Percentiles rank a stretch among this genome's conserved stretches.
phyloP scores from a whole-genome alignment of 2,329 filamentous ascomycete species.

The Neopestalotiopsis sp. region DNA sequence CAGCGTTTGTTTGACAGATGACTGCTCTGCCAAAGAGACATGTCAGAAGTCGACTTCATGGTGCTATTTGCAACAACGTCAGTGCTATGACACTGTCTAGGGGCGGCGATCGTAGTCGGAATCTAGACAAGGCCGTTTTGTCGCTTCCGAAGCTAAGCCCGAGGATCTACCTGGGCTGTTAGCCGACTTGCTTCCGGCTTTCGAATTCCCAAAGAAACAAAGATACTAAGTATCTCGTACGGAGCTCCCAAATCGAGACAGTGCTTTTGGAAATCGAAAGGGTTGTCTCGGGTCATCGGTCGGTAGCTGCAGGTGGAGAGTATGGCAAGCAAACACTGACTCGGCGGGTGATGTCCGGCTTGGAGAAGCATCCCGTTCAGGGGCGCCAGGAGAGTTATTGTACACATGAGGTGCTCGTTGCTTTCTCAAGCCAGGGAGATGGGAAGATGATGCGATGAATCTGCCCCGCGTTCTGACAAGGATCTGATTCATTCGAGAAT shows the following conservation, averaged over 20 bases:
- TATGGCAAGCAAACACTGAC: neutral
- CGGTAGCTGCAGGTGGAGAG: neutral
- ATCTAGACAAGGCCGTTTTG: neutral
- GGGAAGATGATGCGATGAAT: neutral
- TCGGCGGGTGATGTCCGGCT: neutral
- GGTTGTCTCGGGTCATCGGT: neutral
- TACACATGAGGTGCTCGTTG: neutral
- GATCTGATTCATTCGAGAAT: too few species aligned
- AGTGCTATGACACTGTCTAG: neutral
- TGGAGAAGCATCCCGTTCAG: neutral
- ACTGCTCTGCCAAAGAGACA: too few species aligned
- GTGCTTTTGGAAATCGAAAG: neutral
- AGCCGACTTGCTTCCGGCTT: neutral
- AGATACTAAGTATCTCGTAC: neutral
- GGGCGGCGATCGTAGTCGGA: neutral
- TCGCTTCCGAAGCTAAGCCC: neutral
- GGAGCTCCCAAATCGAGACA: neutral
- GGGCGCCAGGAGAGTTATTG: neutral
- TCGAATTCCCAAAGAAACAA: neutral
- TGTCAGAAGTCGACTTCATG: too few species aligned
- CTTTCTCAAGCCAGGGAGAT: neutral
- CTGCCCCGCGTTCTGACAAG: neutral
- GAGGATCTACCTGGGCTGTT: neutral
- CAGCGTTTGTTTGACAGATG: neutral
- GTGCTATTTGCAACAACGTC: neutral